Conservation (phyloP, 768 basidiomycete species). For the Clitopilus hobsonii region DNA sequence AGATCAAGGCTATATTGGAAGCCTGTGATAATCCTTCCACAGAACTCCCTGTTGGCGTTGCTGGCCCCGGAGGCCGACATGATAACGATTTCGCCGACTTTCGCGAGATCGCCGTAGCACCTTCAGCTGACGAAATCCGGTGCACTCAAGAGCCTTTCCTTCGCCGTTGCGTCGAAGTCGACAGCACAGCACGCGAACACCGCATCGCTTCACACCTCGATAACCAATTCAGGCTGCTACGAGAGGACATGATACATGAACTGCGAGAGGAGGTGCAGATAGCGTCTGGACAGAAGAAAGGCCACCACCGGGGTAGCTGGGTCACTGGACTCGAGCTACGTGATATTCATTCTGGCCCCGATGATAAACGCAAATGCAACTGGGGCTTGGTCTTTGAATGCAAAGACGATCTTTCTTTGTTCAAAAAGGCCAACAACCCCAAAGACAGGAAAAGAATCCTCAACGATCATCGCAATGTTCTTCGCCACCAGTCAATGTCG, state of each 20-base stretch:
- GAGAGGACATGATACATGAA: constrained; percentile 61
- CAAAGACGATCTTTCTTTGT: constrained; percentile 28
- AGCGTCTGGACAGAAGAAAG: constrained; percentile 31
- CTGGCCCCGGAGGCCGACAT: constrained; percentile 58
- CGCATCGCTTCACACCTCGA: constrained; percentile 51
- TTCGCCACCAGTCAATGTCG: constrained; percentile 50
- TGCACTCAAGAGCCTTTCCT: constrained; percentile 44
- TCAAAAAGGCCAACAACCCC: constrained; percentile 21
- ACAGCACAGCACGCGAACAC: constrained; percentile 32
- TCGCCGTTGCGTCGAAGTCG: constrained; percentile 36
- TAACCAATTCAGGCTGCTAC: constrained; percentile 59
- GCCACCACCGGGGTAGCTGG: constrained; percentile 24
- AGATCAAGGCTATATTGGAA: constrained; percentile 23
- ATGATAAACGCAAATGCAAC: constrained; percentile 19
- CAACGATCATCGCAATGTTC: constrained; percentile 33
- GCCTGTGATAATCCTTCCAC: constrained; percentile 16
- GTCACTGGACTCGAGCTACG: constrained; percentile 30
- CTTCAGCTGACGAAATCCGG: constrained; percentile 53
- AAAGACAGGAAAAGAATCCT: constrained; percentile 33
- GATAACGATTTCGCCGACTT: constrained; percentile 67
- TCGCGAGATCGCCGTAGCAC: constrained; percentile 56
- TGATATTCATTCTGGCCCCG: constrained; percentile 27
- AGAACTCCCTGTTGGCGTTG: constrained; percentile 12
- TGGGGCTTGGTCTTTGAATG: constrained; percentile 40
- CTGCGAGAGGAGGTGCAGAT: constrained; percentile 52